Conservation (phyloP, 2,329 filamentous ascomycete species). For the Apiospora kogelbergensis region DNA sequence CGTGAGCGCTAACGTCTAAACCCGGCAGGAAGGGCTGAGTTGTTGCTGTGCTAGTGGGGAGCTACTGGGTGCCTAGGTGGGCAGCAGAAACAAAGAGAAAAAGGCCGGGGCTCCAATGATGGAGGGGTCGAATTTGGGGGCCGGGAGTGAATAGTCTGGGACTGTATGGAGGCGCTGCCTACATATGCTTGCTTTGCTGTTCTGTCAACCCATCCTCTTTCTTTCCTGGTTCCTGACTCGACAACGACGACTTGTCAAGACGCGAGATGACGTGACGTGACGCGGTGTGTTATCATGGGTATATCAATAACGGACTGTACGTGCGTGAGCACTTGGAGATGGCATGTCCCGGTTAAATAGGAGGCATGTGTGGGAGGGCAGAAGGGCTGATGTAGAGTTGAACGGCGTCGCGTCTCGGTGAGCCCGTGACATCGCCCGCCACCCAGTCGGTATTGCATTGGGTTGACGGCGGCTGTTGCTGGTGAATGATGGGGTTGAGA, state of each 20-base stretch:
- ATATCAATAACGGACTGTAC: neutral
- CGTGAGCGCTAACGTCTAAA: neutral
- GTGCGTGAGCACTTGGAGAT: neutral
- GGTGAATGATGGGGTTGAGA: neutral
- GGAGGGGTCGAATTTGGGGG: slow-evolving; percentile 3
- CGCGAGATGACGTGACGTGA: neutral
- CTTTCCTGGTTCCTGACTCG: too few relatives aligned
- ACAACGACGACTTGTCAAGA: neutral
- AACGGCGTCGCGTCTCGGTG: neutral
- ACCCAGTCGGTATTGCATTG: neutral
- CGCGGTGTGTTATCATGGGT: neutral
- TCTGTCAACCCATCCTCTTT: too few relatives aligned
- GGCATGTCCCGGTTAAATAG: neutral
- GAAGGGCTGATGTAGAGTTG: neutral
- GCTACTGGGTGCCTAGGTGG: too few relatives aligned
- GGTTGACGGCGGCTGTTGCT: neutral
- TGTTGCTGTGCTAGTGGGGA: neutral
- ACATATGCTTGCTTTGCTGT: too few relatives aligned
- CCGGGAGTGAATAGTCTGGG: neutral
- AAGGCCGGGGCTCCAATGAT: neutral
- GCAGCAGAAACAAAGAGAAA: neutral
- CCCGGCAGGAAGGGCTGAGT: slow-evolving; percentile 1
- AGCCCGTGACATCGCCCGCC: neutral
- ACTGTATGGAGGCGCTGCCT: neutral
- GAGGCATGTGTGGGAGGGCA: too few relatives aligned